A percentile compares a stretch with the other conserved stretches of the same genome.
These are phyloP conservation scores for Amanita polypyramis DNA, from an alignment of 768 basidiomycete species.

Conservation along the genomic window DNA sequence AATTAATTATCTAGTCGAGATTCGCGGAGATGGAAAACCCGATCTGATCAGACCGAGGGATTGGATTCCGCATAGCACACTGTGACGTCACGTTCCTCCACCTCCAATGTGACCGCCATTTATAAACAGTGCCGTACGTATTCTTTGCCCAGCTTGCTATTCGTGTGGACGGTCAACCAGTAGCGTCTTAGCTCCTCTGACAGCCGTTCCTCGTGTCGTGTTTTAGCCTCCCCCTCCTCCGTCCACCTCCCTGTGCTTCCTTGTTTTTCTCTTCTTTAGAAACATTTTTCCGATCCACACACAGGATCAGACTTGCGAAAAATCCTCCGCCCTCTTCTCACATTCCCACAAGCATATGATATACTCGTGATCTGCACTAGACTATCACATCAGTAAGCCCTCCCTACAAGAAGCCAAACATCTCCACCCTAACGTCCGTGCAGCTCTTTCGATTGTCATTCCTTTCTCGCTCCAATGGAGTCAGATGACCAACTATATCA, in stretches of 20 bases:
- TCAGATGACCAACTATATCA: slow-evolving; percentile 5
- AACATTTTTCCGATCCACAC: not conserved
- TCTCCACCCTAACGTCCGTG: not conserved
- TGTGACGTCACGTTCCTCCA: slow-evolving; percentile 4
- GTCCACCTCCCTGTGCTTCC: not conserved
- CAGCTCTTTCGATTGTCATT: not conserved
- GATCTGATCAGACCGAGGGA: not conserved
- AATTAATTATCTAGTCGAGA: not conserved
- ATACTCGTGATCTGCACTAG: too few species aligned
- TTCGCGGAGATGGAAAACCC: slow-evolving; percentile 6
- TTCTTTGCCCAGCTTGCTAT: not conserved
- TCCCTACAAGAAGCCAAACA: not conserved
- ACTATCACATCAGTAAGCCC: not conserved
- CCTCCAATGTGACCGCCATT: slow-evolving; percentile 3
- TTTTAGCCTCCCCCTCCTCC: not conserved
- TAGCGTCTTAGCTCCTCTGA: not conserved
- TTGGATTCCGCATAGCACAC: not conserved
- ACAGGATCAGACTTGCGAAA: not conserved
- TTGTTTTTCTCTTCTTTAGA: not conserved
- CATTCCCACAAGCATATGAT: not conserved
- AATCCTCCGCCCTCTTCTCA: not conserved
- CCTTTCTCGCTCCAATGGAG: not conserved
- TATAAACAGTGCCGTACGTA: not conserved
- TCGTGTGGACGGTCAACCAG: too few species aligned
- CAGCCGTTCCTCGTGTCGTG: not conserved